phyloP scores from a whole-genome alignment of 352 stramenopile genomes.

The Pythium dissotocum region DNA sequence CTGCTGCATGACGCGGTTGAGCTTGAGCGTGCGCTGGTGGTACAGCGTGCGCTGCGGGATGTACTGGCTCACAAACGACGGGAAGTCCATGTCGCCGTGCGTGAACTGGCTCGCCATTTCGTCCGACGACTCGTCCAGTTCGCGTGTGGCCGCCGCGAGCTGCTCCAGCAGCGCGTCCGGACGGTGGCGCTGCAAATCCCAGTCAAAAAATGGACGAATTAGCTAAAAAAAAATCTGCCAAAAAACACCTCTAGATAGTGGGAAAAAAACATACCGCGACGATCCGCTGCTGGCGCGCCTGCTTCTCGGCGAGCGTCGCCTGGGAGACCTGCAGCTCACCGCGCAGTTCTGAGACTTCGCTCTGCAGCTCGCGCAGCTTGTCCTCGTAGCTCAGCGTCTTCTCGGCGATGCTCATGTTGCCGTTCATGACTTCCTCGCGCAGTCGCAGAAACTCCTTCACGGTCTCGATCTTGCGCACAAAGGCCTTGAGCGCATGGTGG shows the following conservation, averaged over 20 bases:
- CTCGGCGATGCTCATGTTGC: slow-evolving; percentile 77
- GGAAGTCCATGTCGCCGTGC: slow-evolving; percentile 71
- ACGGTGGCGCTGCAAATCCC: slow-evolving; percentile 50
- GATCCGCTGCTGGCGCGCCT: slow-evolving; percentile 67
- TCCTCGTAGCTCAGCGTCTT: slow-evolving; percentile 64
- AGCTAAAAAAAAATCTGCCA: no score
- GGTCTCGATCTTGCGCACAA: slow-evolving; percentile 57
- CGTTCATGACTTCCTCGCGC: slow-evolving; percentile 72
- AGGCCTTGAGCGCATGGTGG: slow-evolving; percentile 56
- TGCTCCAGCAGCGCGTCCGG: slow-evolving; percentile 74
- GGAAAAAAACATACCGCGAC: slow-evolving; percentile 43
- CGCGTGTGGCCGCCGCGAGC: slow-evolving; percentile 55
- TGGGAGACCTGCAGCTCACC: slow-evolving; percentile 51
- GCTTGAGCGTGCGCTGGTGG: slow-evolving; percentile 76
- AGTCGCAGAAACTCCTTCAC: slow-evolving; percentile 74
- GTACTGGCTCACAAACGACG: slow-evolving; percentile 66
- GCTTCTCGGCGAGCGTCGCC: slow-evolving; percentile 62
- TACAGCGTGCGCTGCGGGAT: slow-evolving; percentile 69
- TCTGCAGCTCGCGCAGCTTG: slow-evolving; percentile 50
- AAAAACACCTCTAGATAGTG: no score
- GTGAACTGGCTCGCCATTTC: slow-evolving; percentile 72
- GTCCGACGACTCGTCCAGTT: slow-evolving; percentile 66
- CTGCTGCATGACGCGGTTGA: slow-evolving; percentile 65
- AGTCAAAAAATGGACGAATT: background rate
- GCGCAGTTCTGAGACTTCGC: slow-evolving; percentile 50